phyloP scores from a whole-genome alignment of 208 protist species.

The Acanthamoeba culbertsoni region DNA sequence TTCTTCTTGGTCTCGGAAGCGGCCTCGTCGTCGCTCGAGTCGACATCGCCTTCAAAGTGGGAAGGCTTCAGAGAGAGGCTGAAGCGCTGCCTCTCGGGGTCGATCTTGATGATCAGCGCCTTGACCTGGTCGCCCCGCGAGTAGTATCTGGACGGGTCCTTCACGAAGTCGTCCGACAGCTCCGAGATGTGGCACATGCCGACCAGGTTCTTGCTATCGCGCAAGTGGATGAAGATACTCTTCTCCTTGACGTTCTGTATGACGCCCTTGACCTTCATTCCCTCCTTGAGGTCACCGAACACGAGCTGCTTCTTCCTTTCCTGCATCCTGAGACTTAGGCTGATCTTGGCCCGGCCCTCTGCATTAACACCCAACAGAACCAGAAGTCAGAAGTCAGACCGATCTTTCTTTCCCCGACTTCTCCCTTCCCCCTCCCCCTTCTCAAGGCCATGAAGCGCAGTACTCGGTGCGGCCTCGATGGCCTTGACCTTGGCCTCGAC shows the following conservation, averaged over 20 bases:
- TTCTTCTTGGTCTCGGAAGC: no score
- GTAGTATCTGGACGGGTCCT: background rate
- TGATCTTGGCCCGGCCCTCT: background rate
- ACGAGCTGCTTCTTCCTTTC: background rate
- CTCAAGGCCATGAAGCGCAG: background rate
- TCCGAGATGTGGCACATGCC: conserved; percentile 60
- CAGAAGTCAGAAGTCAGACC: no score
- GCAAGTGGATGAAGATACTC: conserved; percentile 58
- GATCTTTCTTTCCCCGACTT: no score
- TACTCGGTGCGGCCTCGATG: background rate
- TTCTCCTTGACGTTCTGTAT: conserved; percentile 34
- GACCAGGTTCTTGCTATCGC: background rate
- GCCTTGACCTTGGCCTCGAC: background rate
- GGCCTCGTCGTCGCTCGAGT: background rate
- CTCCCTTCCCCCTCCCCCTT: no score
- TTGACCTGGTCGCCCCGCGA: conserved; percentile 59
- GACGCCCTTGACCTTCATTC: conserved; percentile 46
- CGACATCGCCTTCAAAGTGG: conserved; percentile 25
- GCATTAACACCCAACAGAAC: background rate
- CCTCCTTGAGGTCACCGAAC: conserved; percentile 57
- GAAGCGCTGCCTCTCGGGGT: conserved; percentile 49
- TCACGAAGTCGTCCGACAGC: conserved; percentile 44
- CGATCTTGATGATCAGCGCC: conserved; percentile 58
- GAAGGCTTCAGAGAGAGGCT: conserved; percentile 54
- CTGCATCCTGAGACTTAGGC: background rate